A percentile compares a stretch with the other conserved stretches of the same genome.
Conservation (phyloP, 345 rosid genomes). For the Abelmoschus esculentus region DNA sequence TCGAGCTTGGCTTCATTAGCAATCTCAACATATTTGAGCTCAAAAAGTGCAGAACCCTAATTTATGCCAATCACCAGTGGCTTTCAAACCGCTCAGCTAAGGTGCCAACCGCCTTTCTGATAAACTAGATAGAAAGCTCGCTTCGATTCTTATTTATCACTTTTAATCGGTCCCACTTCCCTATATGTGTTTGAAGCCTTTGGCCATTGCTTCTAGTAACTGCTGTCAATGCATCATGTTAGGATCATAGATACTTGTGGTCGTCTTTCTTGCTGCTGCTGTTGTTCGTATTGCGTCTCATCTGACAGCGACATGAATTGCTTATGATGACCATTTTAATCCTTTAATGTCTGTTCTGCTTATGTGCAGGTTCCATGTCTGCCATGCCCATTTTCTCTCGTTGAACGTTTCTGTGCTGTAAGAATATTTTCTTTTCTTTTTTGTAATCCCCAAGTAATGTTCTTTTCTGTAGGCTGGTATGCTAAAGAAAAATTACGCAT, state of each 20-base stretch:
- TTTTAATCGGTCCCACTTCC: too few relatives aligned
- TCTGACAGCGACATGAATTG: not conserved
- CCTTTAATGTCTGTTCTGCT: not conserved
- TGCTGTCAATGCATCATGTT: too few relatives aligned
- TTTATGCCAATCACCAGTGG: too few relatives aligned
- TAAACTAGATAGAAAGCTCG: not conserved
- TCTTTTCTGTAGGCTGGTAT: too few relatives aligned
- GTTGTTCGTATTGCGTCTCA: not conserved
- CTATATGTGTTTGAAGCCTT: too few relatives aligned
- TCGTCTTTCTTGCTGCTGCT: not conserved
- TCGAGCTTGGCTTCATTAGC: not conserved
- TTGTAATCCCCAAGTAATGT: not conserved
- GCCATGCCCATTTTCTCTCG: constrained; percentile 4
- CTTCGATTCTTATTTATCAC: too few relatives aligned
- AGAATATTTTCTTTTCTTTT: not conserved
- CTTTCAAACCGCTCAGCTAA: too few relatives aligned
- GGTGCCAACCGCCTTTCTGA: not conserved
- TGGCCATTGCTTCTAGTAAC: too few relatives aligned
- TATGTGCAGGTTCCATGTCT: constrained; percentile 19
- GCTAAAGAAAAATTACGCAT: too few relatives aligned
- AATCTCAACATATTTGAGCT: too few relatives aligned
- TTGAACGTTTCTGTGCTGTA: constrained; percentile 12
- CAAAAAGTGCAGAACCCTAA: too few relatives aligned
- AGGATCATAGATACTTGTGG: too few relatives aligned
- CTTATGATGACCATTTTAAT: not conserved